phyloP scores from a whole-genome alignment of 164 flowering plant species.

The Akebia trifoliata region DNA sequence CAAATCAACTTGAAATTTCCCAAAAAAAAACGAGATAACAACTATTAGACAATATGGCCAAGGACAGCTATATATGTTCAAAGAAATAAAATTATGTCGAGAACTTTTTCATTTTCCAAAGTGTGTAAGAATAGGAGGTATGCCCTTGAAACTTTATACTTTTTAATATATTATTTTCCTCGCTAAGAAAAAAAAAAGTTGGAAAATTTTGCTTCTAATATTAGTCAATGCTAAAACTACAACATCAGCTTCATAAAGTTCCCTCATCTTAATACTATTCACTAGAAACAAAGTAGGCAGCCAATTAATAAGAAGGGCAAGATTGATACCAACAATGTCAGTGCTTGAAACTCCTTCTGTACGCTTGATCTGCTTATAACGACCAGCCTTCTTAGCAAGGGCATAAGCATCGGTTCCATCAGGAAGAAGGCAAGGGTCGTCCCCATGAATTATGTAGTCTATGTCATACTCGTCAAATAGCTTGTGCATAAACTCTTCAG shows the following conservation, averaged over 20 bases:
- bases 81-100: too few relatives aligned
- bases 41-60: neutral
- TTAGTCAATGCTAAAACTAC: too few relatives aligned
- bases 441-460: constrained; percentile 97
- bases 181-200: too few relatives aligned
- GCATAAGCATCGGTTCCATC: constrained; percentile 99
- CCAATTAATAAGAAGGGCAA: constrained; percentile 12
- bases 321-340: constrained; percentile 82
- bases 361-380: constrained; percentile 97
- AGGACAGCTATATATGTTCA: neutral
- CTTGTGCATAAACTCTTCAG: constrained; percentile 87
- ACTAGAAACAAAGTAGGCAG: neutral
- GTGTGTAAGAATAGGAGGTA: too few relatives aligned
- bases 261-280: neutral
- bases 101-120: too few relatives aligned
- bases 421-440: constrained; percentile 96
- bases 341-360: constrained; percentile 99
- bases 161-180: too few relatives aligned
- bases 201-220: too few relatives aligned
- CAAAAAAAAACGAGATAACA: neutral
- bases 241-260: neutral
- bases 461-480: constrained; percentile 77
- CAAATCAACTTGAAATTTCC: neutral
- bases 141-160: too few relatives aligned
- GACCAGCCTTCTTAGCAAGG: constrained; percentile 94